phyloP scores from a whole-genome alignment of 2,329 filamentous ascomycete genomes.

The Botrytis aclada region DNA sequence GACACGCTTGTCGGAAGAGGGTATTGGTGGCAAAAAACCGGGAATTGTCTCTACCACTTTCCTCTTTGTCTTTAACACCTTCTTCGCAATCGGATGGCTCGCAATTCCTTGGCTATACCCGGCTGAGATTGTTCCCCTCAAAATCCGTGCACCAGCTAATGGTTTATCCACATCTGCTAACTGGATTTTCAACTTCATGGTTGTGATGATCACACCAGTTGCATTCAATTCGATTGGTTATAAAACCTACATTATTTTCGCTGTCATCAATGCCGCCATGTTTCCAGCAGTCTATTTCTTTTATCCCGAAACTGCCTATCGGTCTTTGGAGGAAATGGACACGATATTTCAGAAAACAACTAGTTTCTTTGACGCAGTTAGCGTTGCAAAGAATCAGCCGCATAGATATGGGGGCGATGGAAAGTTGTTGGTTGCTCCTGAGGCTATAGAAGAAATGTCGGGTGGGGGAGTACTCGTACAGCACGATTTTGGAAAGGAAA shows the following conservation, averaged over 20 bases:
- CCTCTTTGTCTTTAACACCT: slow-evolving; percentile 52
- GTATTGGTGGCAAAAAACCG: slow-evolving; percentile 19
- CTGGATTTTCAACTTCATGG: slow-evolving; percentile 52
- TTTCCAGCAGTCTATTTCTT: slow-evolving; percentile 45
- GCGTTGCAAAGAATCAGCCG: neutral
- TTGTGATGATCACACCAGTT: slow-evolving; percentile 39
- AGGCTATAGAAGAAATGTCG: neutral
- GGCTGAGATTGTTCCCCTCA: slow-evolving; percentile 53
- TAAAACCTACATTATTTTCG: slow-evolving; percentile 55
- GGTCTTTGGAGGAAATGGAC: slow-evolving; percentile 17
- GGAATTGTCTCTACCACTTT: slow-evolving; percentile 30
- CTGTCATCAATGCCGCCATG: slow-evolving; percentile 47
- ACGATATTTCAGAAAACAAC: neutral
- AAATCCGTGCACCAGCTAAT: slow-evolving; percentile 55
- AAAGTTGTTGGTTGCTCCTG: slow-evolving; percentile 10
- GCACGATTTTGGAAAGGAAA: neutral
- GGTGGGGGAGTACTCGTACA: neutral
- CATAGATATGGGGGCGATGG: slow-evolving; percentile 9
- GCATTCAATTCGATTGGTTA: slow-evolving; percentile 51
- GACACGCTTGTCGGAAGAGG: slow-evolving; percentile 44
- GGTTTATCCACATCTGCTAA: slow-evolving; percentile 46
- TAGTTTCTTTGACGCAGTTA: slow-evolving; percentile 6
- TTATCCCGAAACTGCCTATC: slow-evolving; percentile 49
- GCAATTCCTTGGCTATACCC: slow-evolving; percentile 48
- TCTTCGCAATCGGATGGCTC: slow-evolving; percentile 51